A percentile compares a stretch with the other conserved stretches of the same genome.
Evolutionary conservation across 805 yeast species (phyloP).

Genomic region (Priceomyces melissophilus): DNA sequence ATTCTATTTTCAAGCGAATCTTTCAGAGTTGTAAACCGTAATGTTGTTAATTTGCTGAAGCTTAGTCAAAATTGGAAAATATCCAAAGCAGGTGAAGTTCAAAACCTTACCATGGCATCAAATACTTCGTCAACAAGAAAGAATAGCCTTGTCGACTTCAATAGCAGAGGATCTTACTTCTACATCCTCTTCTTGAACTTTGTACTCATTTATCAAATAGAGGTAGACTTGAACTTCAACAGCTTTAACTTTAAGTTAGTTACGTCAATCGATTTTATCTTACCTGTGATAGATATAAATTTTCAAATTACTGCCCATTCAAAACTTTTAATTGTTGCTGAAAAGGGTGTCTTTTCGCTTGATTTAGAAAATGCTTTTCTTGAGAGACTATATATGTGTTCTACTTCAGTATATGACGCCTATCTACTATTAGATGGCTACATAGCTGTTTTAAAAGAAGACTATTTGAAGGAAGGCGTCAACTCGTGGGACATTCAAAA

Average conservation of each 20-base stretch:
- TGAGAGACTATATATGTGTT: constrained; percentile 1
- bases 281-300: neutral
- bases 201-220: neutral
- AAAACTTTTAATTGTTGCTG: constrained; percentile 2
- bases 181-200: neutral
- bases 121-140: constrained; percentile 1
- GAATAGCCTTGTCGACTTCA: neutral
- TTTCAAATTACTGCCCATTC: neutral
- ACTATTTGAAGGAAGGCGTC: neutral
- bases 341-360: constrained; percentile 4
- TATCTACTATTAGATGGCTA: neutral
- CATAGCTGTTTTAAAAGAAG: constrained; percentile 2
- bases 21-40: constrained; percentile 9
- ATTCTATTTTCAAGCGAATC: constrained; percentile 11
- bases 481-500: neutral
- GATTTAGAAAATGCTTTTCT: constrained; percentile 2
- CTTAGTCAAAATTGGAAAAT: constrained; percentile 1
- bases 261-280: constrained; percentile 1
- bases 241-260: neutral
- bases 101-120: constrained; percentile 1
- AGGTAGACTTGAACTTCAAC: neutral
- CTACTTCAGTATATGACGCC: neutral
- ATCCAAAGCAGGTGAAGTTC: neutral
- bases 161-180: neutral
- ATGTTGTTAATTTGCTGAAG: neutral